Conservation (phyloP, 331 rosid genomes). For the Pyrus hybrid region DNA sequence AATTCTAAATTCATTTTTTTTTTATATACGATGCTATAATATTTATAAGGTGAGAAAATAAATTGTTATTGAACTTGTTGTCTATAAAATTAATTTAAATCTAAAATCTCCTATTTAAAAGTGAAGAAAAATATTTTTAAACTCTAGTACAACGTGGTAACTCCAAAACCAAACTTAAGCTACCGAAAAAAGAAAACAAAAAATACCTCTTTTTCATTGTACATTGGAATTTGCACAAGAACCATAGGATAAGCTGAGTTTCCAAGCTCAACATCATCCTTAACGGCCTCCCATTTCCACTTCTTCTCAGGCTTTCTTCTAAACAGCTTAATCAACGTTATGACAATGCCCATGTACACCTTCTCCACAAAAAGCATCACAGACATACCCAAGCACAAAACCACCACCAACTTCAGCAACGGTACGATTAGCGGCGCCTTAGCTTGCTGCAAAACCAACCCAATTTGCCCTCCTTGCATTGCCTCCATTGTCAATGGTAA, state of each 20-base stretch:
- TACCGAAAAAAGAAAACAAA: neutral
- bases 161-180: neutral
- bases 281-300: constrained; percentile 69
- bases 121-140: too few relatives aligned
- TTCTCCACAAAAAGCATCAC: constrained; percentile 69
- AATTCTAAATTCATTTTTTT: too few relatives aligned
- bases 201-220: constrained; percentile 73
- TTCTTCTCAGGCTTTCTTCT: constrained; percentile 45
- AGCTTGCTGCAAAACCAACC: constrained; percentile 43
- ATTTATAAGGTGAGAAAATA: too few relatives aligned
- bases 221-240: constrained; percentile 89
- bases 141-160: too few relatives aligned
- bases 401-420: constrained; percentile 36
- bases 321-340: constrained; percentile 45
- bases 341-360: constrained; percentile 75
- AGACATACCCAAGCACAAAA: constrained; percentile 60
- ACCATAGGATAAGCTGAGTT: constrained; percentile 71
- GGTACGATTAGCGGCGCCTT: constrained; percentile 61
- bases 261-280: constrained; percentile 72
- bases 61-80: too few relatives aligned
- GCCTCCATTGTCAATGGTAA: constrained; percentile 3
- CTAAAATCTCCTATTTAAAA: too few relatives aligned
- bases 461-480: constrained; percentile 30
- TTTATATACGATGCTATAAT: too few relatives aligned
- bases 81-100: too few relatives aligned